Evolutionary conservation across 306 rosid genomes (phyloP).

Genomic region (Casuarina glauca): DNA sequence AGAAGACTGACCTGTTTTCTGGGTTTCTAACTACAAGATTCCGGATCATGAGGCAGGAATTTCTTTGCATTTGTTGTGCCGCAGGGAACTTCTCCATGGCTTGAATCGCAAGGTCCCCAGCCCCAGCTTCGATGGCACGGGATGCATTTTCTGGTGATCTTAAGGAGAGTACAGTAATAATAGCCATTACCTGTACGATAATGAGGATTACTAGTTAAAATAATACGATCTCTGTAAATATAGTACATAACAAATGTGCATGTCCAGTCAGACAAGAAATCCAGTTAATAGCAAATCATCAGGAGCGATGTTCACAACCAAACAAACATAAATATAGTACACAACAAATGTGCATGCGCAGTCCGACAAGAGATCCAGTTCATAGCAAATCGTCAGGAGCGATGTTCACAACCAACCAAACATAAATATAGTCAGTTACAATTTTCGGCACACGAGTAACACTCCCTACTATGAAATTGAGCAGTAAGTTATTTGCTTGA

Average conservation of each 20-base stretch:
- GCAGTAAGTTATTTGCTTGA: not conserved
- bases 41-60: conserved; percentile 86
- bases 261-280: not conserved
- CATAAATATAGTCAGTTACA: not conserved
- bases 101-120: conserved; percentile 88
- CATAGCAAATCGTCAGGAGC: not conserved
- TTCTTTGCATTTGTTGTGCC: conserved; percentile 87
- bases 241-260: conserved; percentile 5
- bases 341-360: not conserved
- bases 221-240: conserved; percentile 13
- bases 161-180: conserved; percentile 69
- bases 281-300: not conserved
- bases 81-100: conserved; percentile 80
- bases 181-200: conserved; percentile 63
- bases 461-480: not conserved
- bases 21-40: conserved; percentile 79
- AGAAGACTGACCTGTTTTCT: conserved; percentile 68
- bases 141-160: conserved; percentile 89
- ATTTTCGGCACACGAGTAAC: not conserved
- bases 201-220: conserved; percentile 8
- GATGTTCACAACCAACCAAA: not conserved
- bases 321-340: not conserved
- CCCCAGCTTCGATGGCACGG: conserved; percentile 90
- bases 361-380: not conserved
- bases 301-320: not conserved